Conservation (phyloP, 768 basidiomycete species). For the Coprinopsis marcescibilis region DNA sequence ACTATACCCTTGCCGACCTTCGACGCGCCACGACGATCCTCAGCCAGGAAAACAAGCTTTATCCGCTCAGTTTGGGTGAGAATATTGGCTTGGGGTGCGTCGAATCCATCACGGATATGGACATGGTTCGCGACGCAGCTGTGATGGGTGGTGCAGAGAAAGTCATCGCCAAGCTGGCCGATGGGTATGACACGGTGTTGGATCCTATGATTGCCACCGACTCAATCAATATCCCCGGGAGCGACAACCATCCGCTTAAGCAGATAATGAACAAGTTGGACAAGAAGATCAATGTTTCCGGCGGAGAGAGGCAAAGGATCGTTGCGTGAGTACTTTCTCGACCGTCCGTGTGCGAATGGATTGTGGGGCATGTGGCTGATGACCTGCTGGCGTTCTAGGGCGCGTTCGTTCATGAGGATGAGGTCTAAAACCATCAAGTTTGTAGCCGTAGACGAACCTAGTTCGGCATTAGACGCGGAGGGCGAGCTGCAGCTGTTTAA, state of each 20-base stretch:
- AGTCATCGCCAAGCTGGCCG: constrained; percentile 32
- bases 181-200: constrained; percentile 34
- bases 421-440: constrained; percentile 37
- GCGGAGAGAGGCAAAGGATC: constrained; percentile 44
- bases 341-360: no score
- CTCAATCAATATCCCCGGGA: constrained; percentile 15
- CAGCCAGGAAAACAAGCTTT: constrained; percentile 44
- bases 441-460: constrained; percentile 54
- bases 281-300: constrained; percentile 29
- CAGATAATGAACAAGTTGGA: constrained; percentile 19
- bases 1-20: constrained; percentile 34
- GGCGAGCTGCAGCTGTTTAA: constrained; percentile 45
- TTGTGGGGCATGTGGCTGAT: no score
- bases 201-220: constrained; percentile 20
- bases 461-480: constrained; percentile 49
- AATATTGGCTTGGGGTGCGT: constrained; percentile 33
- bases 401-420: constrained; percentile 41
- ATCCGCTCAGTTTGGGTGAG: constrained; percentile 38
- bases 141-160: constrained; percentile 34
- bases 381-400: constrained; percentile 20
- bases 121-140: constrained; percentile 27
- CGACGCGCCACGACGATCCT: constrained; percentile 41
- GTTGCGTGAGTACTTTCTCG: constrained; percentile 34
- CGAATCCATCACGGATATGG: constrained; percentile 13
- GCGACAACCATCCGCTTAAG: constrained; percentile 23